Conservation (phyloP, 2,329 filamentous ascomycete species). For the Dactylella cylindrospora region DNA sequence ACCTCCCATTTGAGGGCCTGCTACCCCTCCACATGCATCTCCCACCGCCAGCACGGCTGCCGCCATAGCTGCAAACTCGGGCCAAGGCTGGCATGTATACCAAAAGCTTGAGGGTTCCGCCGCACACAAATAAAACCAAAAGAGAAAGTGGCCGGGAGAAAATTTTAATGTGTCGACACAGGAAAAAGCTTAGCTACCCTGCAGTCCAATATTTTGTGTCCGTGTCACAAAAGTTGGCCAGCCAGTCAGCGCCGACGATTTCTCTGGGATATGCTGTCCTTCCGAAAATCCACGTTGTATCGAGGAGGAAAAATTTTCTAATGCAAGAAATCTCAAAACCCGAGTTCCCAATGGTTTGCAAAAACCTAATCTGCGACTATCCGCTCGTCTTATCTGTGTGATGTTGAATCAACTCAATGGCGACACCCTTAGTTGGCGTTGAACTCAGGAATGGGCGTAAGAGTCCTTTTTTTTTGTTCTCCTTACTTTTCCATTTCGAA, state of each 20-base stretch:
- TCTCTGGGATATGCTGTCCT: too few relatives aligned
- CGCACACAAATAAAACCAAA: neutral
- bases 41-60: slow-evolving; percentile 10
- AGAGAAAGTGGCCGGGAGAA: too few relatives aligned
- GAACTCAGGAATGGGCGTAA: slow-evolving; percentile 25
- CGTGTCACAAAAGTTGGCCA: too few relatives aligned
- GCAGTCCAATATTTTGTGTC: too few relatives aligned
- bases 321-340: too few relatives aligned
- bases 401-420: slow-evolving; percentile 43
- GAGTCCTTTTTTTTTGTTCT: slow-evolving; percentile 7
- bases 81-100: slow-evolving; percentile 41
- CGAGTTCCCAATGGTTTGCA: too few relatives aligned
- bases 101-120: neutral
- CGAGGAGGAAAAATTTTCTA: too few relatives aligned
- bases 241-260: too few relatives aligned
- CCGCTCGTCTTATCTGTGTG: slow-evolving; percentile 19
- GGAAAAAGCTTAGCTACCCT: too few relatives aligned
- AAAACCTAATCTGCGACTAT: slow-evolving; percentile 10
- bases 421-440: slow-evolving; percentile 27
- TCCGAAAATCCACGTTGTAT: too few relatives aligned
- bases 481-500: neutral
- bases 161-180: too few relatives aligned
- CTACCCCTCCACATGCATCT: slow-evolving; percentile 31
- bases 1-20: neutral
- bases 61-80: slow-evolving; percentile 40